Evolutionary conservation across 2,329 filamentous ascomycete genomes (phyloP).

Genomic region (Colletotrichum higginsianum): DNA sequence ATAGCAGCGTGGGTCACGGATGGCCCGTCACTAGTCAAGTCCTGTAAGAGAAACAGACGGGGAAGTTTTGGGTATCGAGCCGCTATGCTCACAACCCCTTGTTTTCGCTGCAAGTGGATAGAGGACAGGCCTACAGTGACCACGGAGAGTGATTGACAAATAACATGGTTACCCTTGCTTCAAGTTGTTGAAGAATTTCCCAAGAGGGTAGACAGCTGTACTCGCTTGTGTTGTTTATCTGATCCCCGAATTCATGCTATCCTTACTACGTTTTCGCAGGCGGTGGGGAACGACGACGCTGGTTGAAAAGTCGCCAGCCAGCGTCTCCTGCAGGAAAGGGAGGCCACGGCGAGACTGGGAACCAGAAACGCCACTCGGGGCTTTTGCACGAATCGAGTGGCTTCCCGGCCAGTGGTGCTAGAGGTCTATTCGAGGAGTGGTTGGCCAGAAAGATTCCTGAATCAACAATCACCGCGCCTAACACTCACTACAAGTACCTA

Average conservation of each 20-base stretch:
- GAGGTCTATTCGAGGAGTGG: not conserved
- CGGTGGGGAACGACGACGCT: not conserved
- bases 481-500: too few relatives aligned
- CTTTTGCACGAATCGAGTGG: not conserved
- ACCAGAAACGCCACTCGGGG: not conserved
- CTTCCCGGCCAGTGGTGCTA: not conserved
- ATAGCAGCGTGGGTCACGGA: too few relatives aligned
- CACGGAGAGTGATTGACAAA: constrained; percentile 37
- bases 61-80: too few relatives aligned
- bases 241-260: not conserved
- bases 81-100: too few relatives aligned
- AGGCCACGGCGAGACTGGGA: too few relatives aligned
- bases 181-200: constrained; percentile 23
- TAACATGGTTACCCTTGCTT: constrained; percentile 38
- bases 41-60: too few relatives aligned
- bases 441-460: not conserved
- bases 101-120: constrained; percentile 8
- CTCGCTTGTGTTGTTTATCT: constrained; percentile 22
- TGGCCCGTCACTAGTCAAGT: too few relatives aligned
- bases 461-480: not conserved
- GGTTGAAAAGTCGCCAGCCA: not conserved
- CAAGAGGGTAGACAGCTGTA: constrained; percentile 10
- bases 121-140: not conserved
- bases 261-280: not conserved
- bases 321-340: not conserved